These are phyloP conservation scores for Colletotrichum plurivorum DNA, from an alignment of 2,329 filamentous ascomycete species.

Conservation along the genomic window DNA sequence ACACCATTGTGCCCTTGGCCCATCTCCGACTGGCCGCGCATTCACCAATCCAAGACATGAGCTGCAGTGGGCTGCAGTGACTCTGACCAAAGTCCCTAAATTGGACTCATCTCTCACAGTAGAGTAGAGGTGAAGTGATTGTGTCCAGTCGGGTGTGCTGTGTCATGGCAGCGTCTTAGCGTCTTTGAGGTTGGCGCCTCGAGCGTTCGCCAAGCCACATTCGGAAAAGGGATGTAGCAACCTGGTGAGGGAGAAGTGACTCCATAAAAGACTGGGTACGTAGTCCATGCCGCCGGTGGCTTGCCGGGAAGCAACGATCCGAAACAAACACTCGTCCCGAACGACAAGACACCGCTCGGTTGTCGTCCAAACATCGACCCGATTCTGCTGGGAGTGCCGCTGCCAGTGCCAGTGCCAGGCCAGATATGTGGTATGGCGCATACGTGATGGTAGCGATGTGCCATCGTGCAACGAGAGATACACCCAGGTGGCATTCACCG, in stretches of 20 bases:
- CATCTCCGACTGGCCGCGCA: conserved; percentile 7
- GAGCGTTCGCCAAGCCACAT: conserved; percentile 33
- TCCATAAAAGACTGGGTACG: not conserved
- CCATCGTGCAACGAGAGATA: not conserved
- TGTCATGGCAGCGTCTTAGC: conserved; percentile 33
- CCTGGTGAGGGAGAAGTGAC: not conserved
- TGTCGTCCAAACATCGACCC: conserved; percentile 12
- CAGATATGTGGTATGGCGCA: not conserved
- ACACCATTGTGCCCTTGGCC: not conserved
- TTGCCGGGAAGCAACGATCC: conserved; percentile 29
- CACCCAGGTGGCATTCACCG: not conserved
- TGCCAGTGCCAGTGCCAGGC: conserved; percentile 11
- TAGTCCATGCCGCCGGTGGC: conserved; percentile 21
- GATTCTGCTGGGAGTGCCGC: conserved; percentile 9
- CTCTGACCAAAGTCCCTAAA: not conserved
- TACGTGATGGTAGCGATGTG: not conserved
- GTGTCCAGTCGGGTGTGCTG: not conserved
- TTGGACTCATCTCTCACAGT: not conserved
- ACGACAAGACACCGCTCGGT: conserved; percentile 12
- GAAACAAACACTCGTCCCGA: conserved; percentile 26
- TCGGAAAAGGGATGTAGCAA: not conserved
- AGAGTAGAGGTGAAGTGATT: not conserved
- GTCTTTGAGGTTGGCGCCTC: conserved; percentile 22
- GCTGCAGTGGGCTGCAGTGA: not conserved
- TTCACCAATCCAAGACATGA: conserved; percentile 29